These are phyloP conservation scores for Chytriomyces sp. DNA, from an alignment of 192 early-diverging fungal genomes.

Conservation along the genomic window DNA sequence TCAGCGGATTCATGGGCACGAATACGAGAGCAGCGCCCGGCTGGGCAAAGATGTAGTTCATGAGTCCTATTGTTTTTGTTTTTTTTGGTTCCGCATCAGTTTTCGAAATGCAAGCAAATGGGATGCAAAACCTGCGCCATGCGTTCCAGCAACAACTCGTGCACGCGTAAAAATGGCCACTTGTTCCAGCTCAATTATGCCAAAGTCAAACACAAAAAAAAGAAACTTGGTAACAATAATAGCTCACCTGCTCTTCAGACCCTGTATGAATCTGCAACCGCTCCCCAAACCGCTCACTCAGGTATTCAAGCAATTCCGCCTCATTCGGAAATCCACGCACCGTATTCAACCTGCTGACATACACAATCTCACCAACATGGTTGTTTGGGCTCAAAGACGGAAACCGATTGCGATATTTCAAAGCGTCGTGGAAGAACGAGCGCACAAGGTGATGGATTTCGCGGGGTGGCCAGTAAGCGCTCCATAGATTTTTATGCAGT, in stretches of 20 bases:
- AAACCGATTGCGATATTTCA: conserved; percentile 8
- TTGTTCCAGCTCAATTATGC: conserved; percentile 2
- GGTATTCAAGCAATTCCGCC: conserved; percentile 5
- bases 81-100: too few species aligned
- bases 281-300: conserved; percentile 1
- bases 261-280: conserved; percentile 20
- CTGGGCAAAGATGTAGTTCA: conserved; percentile 12
- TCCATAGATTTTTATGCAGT: conserved; percentile 16
- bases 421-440: conserved; percentile 10
- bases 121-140: conserved; percentile 12
- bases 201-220: too few species aligned
- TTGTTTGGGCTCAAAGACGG: neutral
- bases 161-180: conserved; percentile 15
- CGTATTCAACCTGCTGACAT: neutral
- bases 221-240: too few species aligned
- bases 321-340: conserved; percentile 35
- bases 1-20: conserved; percentile 27
- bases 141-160: conserved; percentile 18
- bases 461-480: conserved; percentile 24
- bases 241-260: neutral
- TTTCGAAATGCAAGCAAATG: too few species aligned
- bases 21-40: conserved; percentile 21
- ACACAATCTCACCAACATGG: conserved; percentile 5
- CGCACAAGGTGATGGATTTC: conserved; percentile 8
- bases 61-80: neutral